These are phyloP conservation scores for Pichia sp. DNA, from an alignment of 1,139 yeast species.

Conservation along the genomic window DNA sequence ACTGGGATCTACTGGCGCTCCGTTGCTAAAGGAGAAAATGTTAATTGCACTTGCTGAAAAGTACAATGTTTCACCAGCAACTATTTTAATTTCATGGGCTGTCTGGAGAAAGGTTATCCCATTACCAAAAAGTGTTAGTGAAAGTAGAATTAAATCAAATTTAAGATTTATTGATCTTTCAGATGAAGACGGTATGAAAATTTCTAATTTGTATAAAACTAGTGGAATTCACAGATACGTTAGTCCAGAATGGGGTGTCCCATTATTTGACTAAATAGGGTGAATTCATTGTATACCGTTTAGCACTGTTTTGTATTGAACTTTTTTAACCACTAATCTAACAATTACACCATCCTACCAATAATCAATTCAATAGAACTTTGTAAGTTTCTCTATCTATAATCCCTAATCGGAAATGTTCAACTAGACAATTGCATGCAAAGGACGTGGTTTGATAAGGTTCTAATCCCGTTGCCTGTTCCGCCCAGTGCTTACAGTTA, in stretches of 20 bases:
- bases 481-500: no score
- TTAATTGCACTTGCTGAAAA: constrained; percentile 46
- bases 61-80: constrained; percentile 42
- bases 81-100: constrained; percentile 65
- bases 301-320: no score
- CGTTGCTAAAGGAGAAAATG: constrained; percentile 44
- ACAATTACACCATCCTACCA: no score
- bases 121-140: constrained; percentile 59
- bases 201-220: constrained; percentile 40
- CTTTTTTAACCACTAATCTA: no score
- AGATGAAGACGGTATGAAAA: constrained; percentile 44
- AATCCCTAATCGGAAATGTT: no score
- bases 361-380: no score
- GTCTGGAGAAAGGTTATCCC: constrained; percentile 64
- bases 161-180: constrained; percentile 27
- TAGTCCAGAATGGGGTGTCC: constrained; percentile 12
- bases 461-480: no score
- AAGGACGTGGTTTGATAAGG: no score
- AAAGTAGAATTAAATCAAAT: no score
- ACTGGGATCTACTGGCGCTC: constrained; percentile 61
- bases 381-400: no score
- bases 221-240: constrained; percentile 24
- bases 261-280: constrained; percentile 7
- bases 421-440: no score
- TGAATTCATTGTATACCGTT: no score